A percentile compares a stretch with the other conserved stretches of the same genome.
These are phyloP conservation scores for Solanum ossicruentum DNA, from an alignment of 257 asterid species.

Conservation along the genomic window DNA sequence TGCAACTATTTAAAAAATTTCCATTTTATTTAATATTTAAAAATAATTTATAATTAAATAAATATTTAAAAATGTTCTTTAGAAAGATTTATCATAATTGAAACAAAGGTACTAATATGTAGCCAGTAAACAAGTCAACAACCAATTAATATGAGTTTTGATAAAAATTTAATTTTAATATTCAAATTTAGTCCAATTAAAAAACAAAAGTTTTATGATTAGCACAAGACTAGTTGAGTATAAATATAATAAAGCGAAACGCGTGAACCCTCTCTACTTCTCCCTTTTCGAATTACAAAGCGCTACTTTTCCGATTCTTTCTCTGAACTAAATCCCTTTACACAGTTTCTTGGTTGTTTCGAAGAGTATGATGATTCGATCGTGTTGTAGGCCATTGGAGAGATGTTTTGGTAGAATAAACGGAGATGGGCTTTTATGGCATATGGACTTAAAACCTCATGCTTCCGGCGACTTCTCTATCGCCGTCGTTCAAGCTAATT, in stretches of 20 bases:
- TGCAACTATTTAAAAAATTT: too few species aligned
- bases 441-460: conserved; percentile 71
- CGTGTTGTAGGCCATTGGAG: conserved; percentile 37
- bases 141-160: too few species aligned
- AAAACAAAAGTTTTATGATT: too few species aligned
- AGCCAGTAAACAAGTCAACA: too few species aligned
- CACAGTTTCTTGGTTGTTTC: background rate
- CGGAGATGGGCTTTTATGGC: conserved; percentile 76
- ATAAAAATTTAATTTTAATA: too few species aligned
- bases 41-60: too few species aligned
- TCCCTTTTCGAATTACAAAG: background rate
- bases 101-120: too few species aligned
- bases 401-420: conserved; percentile 52
- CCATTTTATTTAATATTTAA: too few species aligned
- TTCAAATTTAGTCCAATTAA: too few species aligned
- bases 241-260: background rate
- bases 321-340: background rate
- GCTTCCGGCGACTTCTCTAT: conserved; percentile 82
- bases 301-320: background rate
- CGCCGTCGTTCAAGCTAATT: conserved; percentile 94
- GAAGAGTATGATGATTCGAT: conserved; percentile 45
- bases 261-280: background rate
- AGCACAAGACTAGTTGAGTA: background rate
- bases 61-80: too few species aligned
- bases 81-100: too few species aligned